These are phyloP conservation scores for Lepidopterella palustris DNA, from an alignment of 495 filamentous ascomycete genomes.

Conservation along the genomic window DNA sequence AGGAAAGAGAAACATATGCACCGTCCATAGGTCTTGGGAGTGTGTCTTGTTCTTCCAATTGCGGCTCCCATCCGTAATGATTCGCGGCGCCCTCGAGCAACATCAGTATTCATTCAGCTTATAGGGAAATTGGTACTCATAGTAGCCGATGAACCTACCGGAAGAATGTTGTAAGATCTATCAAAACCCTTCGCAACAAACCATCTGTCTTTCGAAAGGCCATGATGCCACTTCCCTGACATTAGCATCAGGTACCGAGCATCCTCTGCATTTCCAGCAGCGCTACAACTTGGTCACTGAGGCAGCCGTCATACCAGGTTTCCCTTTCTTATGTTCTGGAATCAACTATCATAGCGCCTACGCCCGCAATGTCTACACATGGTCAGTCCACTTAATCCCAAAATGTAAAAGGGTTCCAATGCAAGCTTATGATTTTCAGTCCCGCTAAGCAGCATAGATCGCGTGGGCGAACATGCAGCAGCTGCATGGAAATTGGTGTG, in stretches of 20 bases:
- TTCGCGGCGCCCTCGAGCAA: slow-evolving; percentile 41
- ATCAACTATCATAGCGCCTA: slow-evolving; percentile 38
- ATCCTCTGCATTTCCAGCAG: slow-evolving; percentile 56
- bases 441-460: slow-evolving; percentile 43
- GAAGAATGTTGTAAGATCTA: slow-evolving; percentile 43
- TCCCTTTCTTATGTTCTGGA: slow-evolving; percentile 33
- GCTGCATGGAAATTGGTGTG: slow-evolving; percentile 35
- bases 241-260: slow-evolving; percentile 54
- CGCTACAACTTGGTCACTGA: slow-evolving; percentile 53
- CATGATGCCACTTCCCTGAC: slow-evolving; percentile 54
- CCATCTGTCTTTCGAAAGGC: slow-evolving; percentile 37
- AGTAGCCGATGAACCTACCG: too few relatives aligned
- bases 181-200: slow-evolving; percentile 43
- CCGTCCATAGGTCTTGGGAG: slow-evolving; percentile 13
- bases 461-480: slow-evolving; percentile 35
- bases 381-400: neutral
- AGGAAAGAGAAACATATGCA: neutral
- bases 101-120: too few relatives aligned
- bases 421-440: slow-evolving; percentile 38
- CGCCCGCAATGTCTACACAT: slow-evolving; percentile 34
- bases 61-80: slow-evolving; percentile 52
- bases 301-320: slow-evolving; percentile 56
- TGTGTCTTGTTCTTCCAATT: slow-evolving; percentile 32
- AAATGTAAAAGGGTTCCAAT: neutral
- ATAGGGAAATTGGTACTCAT: too few relatives aligned